These are phyloP conservation scores for Glomus cerebriforme DNA, from an alignment of 192 early-diverging fungal species.

Conservation along the genomic window DNA sequence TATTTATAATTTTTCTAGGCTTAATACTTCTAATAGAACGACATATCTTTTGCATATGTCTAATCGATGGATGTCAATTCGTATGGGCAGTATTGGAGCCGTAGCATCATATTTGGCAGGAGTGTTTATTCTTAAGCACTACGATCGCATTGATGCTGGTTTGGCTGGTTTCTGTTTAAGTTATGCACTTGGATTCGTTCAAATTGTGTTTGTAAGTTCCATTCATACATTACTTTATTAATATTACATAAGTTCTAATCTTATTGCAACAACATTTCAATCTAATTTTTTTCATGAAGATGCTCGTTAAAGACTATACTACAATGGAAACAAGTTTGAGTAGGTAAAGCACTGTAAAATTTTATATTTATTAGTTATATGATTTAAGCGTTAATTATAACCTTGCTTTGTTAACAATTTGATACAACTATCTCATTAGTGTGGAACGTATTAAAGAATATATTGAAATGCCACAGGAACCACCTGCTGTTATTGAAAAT, in stretches of 20 bases:
- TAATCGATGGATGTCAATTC: constrained; percentile 88
- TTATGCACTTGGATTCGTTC: constrained; percentile 75
- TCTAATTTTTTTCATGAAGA: not conserved
- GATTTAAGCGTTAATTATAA: constrained; percentile 16
- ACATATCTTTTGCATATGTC: constrained; percentile 79
- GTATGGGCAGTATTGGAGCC: constrained; percentile 72
- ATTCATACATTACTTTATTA: not conserved
- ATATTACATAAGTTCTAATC: not conserved
- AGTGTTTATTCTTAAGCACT: constrained; percentile 59
- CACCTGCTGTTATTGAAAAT: constrained; percentile 54
- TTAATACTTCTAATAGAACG: constrained; percentile 76
- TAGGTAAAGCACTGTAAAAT: constrained; percentile 9
- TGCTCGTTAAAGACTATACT: constrained; percentile 32
- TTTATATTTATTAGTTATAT: constrained; percentile 29
- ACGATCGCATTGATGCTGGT: constrained; percentile 64
- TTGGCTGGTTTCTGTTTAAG: constrained; percentile 84
- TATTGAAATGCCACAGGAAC: constrained; percentile 78
- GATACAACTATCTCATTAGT: constrained; percentile 50
- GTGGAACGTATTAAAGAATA: constrained; percentile 90
- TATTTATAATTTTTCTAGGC: constrained; percentile 9
- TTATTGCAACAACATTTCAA: not conserved
- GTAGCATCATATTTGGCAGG: constrained; percentile 68
- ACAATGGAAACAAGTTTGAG: constrained; percentile 25
- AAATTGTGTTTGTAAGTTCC: constrained; percentile 44
- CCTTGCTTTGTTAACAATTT: constrained; percentile 30